Evolutionary conservation across 352 stramenopile species (phyloP).

Genomic region (Pythium dissimile): DNA sequence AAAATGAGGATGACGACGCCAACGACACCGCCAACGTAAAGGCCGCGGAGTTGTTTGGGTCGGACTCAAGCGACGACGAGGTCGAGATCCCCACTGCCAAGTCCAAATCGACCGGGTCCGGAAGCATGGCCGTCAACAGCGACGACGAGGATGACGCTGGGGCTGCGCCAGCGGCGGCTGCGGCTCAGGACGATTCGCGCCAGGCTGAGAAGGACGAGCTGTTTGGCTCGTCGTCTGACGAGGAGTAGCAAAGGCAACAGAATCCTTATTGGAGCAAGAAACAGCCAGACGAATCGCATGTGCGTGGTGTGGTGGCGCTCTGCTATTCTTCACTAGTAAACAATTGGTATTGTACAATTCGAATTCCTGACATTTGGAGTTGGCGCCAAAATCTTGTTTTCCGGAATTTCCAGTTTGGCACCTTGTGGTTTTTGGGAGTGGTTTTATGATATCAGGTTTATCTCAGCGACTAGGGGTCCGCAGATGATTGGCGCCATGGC

Average conservation of each 20-base stretch:
- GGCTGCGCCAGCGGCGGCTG: slow-evolving; percentile 13
- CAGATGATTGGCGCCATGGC: slow-evolving; percentile 22
- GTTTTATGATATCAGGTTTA: slow-evolving; percentile 14
- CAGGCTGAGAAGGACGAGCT: slow-evolving; percentile 81
- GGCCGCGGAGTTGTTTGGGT: slow-evolving; percentile 71
- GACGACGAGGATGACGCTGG: slow-evolving; percentile 55
- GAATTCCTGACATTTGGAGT: neutral
- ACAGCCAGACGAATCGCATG: neutral
- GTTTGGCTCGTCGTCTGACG: slow-evolving; percentile 80
- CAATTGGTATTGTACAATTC: too few species aligned
- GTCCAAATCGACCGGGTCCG: slow-evolving; percentile 5
- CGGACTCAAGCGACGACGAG: slow-evolving; percentile 66
- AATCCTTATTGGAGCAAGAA: neutral
- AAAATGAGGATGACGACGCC: slow-evolving; percentile 26
- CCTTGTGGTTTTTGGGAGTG: slow-evolving; percentile 3
- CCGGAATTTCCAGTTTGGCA: too few species aligned
- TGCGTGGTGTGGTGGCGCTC: too few species aligned
- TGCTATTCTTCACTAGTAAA: too few species aligned
- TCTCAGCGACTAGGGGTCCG: slow-evolving; percentile 1
- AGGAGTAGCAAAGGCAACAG: too few species aligned
- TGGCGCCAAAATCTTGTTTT: slow-evolving; percentile 9
- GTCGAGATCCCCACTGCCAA: slow-evolving; percentile 21
- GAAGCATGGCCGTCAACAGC: slow-evolving; percentile 19
- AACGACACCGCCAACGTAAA: slow-evolving; percentile 18
- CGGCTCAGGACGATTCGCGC: slow-evolving; percentile 25